Percentiles rank a stretch among this genome's conserved stretches.
Conservation (phyloP, 176 grass and related monocot species). For the Alloteropsis semialata region DNA sequence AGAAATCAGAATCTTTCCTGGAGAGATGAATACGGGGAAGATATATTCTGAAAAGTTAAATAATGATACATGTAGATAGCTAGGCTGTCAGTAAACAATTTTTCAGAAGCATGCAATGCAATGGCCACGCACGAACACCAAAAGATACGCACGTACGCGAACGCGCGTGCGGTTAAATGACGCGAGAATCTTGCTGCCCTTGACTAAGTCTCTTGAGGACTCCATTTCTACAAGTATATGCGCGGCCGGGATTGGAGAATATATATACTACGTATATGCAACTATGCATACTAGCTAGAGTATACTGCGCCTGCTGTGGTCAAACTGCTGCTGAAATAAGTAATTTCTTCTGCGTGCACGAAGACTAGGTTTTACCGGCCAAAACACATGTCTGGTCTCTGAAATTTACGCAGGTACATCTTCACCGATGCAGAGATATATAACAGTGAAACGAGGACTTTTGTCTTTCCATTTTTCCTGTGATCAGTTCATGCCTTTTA, state of each 20-base stretch:
- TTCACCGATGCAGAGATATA: not conserved
- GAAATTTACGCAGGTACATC: not conserved
- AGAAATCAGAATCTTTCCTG: conserved; percentile 34
- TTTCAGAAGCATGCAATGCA: conserved; percentile 3
- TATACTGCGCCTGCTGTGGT: not conserved
- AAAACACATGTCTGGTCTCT: not conserved
- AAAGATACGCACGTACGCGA: conserved; percentile 28
- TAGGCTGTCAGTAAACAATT: conserved; percentile 34
- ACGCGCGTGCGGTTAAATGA: conserved; percentile 20
- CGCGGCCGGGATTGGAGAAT: not conserved
- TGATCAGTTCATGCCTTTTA: too few species aligned
- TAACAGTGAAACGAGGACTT: too few species aligned
- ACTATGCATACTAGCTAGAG: not conserved
- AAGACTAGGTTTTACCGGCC: not conserved
- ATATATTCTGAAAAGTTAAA: not conserved
- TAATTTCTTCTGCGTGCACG: not conserved
- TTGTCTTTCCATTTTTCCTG: not conserved
- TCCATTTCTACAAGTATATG: not conserved
- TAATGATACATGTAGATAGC: not conserved
- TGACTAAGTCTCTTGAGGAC: not conserved
- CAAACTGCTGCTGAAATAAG: not conserved
- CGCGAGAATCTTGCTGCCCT: conserved; percentile 7
- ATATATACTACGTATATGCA: too few species aligned
- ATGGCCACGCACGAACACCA: conserved; percentile 8
- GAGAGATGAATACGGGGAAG: not conserved